Evolutionary conservation across 2,329 filamentous ascomycete species (phyloP).

Genomic region (Lojkania enalia): DNA sequence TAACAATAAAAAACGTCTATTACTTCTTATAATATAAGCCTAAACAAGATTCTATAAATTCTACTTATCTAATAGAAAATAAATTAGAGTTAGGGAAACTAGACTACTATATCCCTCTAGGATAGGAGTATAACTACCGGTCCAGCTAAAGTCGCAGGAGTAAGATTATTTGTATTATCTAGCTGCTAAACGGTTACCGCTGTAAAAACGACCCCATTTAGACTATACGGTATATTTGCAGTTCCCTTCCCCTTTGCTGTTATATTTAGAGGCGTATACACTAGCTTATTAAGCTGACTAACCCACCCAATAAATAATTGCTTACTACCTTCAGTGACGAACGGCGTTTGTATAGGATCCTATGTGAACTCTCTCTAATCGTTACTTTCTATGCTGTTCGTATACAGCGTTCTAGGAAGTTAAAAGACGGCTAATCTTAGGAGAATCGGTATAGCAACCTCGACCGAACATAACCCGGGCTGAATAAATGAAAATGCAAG

Average conservation of each 20-base stretch:
- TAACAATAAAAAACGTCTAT: no score
- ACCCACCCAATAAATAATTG: constrained; percentile 10
- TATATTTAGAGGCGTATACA: constrained; percentile 14
- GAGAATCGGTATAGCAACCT: constrained; percentile 15
- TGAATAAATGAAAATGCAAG: constrained; percentile 13
- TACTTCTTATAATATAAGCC: no score
- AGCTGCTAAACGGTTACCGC: constrained; percentile 10
- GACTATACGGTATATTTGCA: constrained; percentile 8
- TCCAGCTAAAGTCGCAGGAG: constrained; percentile 6
- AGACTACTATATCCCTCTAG: constrained; percentile 8
- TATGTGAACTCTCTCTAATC: constrained; percentile 10
- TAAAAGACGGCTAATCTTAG: constrained; percentile 10
- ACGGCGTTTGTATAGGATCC: constrained; percentile 11
- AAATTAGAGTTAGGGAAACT: constrained; percentile 7
- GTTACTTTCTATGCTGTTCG: constrained; percentile 11
- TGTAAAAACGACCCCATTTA: constrained; percentile 11
- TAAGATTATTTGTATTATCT: constrained; percentile 11
- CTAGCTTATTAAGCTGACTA: constrained; percentile 10
- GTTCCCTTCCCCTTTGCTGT: constrained; percentile 10
- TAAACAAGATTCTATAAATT: constrained; percentile 9
- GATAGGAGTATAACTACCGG: constrained; percentile 7
- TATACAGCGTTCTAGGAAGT: constrained; percentile 4
- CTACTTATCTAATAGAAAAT: constrained; percentile 9
- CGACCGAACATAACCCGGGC: constrained; percentile 10
- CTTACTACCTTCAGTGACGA: constrained; percentile 10